Conservation (phyloP, 177 flowering plant genomes). For the Telopea speciosissima region DNA sequence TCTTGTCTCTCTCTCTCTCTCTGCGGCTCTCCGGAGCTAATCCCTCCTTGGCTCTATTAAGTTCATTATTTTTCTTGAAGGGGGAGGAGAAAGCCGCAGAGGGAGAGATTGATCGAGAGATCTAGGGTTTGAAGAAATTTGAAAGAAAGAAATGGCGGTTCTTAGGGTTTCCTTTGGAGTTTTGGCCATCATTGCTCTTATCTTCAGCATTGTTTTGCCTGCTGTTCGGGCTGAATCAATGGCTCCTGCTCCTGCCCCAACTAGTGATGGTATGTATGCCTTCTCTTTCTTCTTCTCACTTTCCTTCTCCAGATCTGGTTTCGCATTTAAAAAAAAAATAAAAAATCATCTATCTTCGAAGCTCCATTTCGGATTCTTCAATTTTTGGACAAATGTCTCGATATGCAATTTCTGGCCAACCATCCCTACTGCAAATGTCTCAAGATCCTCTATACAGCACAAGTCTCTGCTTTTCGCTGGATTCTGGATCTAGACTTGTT, state of each 20-base stretch:
- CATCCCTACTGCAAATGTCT: too few relatives aligned
- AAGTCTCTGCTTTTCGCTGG: too few relatives aligned
- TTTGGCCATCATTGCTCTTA: conserved; percentile 19
- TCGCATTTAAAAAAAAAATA: too few relatives aligned
- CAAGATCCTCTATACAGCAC: too few relatives aligned
- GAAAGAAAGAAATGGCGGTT: conserved; percentile 23
- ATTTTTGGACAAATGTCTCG: too few relatives aligned
- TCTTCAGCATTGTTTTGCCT: conserved; percentile 29
- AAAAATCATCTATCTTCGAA: too few relatives aligned
- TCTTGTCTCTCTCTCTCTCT: not conserved
- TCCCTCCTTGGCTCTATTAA: not conserved
- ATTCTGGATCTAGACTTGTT: too few relatives aligned
- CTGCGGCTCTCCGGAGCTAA: conserved; percentile 10
- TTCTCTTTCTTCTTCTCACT: not conserved
- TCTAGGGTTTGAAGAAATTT: too few relatives aligned
- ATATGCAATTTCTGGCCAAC: too few relatives aligned
- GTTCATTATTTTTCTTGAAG: not conserved
- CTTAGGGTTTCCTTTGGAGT: conserved; percentile 28
- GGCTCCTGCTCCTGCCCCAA: conserved; percentile 46
- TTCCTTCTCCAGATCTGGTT: not conserved
- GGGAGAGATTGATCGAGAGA: not conserved
- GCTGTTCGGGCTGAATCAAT: conserved; percentile 26
- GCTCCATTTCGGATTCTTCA: too few relatives aligned
- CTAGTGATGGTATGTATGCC: conserved; percentile 44
- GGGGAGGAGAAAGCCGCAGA: not conserved